These are phyloP conservation scores for Chrysopogon serrulatus DNA, from an alignment of 176 grass and related monocot genomes.

Conservation along the genomic window DNA sequence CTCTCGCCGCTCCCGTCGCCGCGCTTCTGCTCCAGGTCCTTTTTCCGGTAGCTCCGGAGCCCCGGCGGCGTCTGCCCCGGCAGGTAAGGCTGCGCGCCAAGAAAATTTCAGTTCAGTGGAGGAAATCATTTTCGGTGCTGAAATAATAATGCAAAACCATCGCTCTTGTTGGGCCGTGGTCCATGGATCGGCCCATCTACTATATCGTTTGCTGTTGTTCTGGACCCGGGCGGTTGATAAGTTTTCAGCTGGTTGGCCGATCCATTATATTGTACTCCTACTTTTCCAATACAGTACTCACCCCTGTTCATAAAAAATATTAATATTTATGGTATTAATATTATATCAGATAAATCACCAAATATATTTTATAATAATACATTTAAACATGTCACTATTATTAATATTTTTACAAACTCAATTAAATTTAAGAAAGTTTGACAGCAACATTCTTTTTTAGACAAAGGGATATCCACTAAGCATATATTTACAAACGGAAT, in stretches of 20 bases:
- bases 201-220: neutral
- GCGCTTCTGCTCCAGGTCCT: conserved; percentile 47
- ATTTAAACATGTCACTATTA: no score
- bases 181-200: neutral
- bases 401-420: no score
- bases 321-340: no score
- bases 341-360: no score
- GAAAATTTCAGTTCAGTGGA: neutral
- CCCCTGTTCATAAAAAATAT: no score
- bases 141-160: neutral
- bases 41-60: conserved; percentile 39
- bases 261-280: neutral
- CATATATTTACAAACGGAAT: no score
- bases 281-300: no score
- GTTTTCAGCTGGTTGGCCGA: neutral
- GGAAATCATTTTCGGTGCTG: neutral
- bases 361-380: no score
- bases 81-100: conserved; percentile 52
- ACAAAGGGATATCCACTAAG: no score
- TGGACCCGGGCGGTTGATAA: neutral
- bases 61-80: conserved; percentile 61
- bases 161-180: neutral
- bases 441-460: no score
- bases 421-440: no score
- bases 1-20: conserved; percentile 50